Base-by-base conservation (phyloP, 495 filamentous ascomycete genomes). In the Aspergillus cavernicola region DNA sequence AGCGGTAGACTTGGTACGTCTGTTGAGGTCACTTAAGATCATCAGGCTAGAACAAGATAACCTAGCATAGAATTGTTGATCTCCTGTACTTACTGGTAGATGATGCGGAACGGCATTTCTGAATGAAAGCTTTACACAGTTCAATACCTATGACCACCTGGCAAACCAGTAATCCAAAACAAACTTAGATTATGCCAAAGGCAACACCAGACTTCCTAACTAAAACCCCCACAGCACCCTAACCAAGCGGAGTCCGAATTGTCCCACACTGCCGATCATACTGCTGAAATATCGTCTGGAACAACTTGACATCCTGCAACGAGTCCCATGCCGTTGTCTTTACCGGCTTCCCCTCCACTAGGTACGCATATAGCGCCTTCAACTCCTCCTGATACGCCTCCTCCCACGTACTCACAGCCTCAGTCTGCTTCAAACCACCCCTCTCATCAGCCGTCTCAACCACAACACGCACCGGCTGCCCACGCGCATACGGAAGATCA, bases 251-350 rank as follows among this genome's bases (percentile, higher is more conserved):
- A 9, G 71, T 71, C 16, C 68, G 64, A 55, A 74, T 72, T 2
- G 69, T 74, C 11, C 71, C 71, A 44, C 71, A 74, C 55, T 71
- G 71, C 10, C 69, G 66, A 56, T 71, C 65, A 55, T 74, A 74
- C 50, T 74, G 71, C 16, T 68, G 66, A 31, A 72, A 72, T 35
- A 74, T 70, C 49, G 57, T 64, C 49, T 62, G 59, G 35, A 74
- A 59, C 29, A 74, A 36, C 36, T 56, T 62, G 18, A 74, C 40
- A 66, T 85, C 81, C 55, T 73, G 60, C 41, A 68, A 20, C 2
- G 78, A 74, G 71, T 84, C 80, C 23, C 64, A 55, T 3, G 67
- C 64, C 4, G 68, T 77, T 3, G 81, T 84, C 62, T 82, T 82
- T 12, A 69, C 67, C 43, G 52, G 9, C 52, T 59, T 67, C 1